Evolutionary conservation across 1,139 yeast genomes (phyloP).

Genomic region (Pichia sp.): DNA sequence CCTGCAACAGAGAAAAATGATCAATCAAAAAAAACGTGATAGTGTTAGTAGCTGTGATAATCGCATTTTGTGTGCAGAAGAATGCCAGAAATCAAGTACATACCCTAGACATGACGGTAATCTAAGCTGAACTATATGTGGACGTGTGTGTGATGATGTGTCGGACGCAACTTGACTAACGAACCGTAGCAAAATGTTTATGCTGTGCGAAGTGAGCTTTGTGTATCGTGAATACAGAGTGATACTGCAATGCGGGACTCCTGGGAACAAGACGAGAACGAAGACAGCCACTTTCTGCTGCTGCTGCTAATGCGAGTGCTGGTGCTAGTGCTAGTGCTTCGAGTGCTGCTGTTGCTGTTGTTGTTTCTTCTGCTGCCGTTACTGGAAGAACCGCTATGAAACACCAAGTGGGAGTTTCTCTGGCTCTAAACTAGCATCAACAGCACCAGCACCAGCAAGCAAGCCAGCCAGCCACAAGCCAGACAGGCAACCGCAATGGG

Average conservation of each 20-base stretch:
- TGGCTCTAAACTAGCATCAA: not conserved
- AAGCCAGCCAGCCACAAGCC: slow-evolving; percentile 4
- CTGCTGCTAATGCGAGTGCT: not conserved
- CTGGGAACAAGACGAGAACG: not conserved
- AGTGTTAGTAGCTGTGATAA: slow-evolving; percentile 2
- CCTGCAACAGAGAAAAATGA: slow-evolving; percentile 10
- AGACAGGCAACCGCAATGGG: not conserved
- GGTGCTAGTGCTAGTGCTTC: not conserved
- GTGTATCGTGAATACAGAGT: not conserved
- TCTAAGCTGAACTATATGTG: not conserved
- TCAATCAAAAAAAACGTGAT: not conserved
- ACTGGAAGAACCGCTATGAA: not conserved
- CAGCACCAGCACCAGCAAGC: not conserved
- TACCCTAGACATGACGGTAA: not conserved
- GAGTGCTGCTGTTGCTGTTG: not conserved
- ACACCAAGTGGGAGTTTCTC: not conserved
- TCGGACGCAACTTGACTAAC: not conserved
- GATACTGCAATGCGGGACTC: not conserved
- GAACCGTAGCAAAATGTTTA: not conserved
- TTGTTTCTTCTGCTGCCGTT: not conserved
- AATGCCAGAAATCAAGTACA: not conserved
- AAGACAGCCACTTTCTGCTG: not conserved
- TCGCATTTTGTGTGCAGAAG: not conserved
- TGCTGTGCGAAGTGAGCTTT: not conserved
- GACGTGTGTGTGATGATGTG: not conserved